These are phyloP conservation scores for Pseudogymnoascus destructans DNA, from an alignment of 2,329 filamentous ascomycete genomes.

Conservation along the genomic window DNA sequence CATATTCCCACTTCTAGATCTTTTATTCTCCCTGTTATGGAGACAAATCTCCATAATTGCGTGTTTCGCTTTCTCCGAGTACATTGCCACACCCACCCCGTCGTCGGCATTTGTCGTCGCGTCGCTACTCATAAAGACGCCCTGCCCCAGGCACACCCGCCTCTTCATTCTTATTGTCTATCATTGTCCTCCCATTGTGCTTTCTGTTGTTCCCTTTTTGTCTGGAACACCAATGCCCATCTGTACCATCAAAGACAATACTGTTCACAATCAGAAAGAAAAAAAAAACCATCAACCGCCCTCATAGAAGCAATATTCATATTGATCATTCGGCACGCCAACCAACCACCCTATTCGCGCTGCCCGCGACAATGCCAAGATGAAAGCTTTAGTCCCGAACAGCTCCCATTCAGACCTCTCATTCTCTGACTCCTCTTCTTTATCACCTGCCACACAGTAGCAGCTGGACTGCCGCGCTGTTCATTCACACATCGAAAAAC, in stretches of 20 bases:
- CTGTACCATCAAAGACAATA: not conserved
- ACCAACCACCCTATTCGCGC: not conserved
- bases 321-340: not conserved
- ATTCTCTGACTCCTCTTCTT: constrained; percentile 1
- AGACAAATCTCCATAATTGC: not conserved
- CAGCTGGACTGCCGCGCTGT: constrained; percentile 1
- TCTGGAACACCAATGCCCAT: not conserved
- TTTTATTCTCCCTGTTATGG: not conserved
- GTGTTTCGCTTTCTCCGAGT: not conserved
- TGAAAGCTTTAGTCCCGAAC: constrained; percentile 4
- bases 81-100: not conserved
- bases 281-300: not conserved
- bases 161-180: not conserved
- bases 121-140: not conserved
- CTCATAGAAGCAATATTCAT: not conserved
- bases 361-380: constrained; percentile 1
- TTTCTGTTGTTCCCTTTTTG: not conserved
- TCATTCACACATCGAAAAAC: constrained; percentile 3
- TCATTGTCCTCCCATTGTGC: constrained; percentile 2
- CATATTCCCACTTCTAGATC: too few relatives aligned
- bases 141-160: not conserved
- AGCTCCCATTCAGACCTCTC: constrained; percentile 2
- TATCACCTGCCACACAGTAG: constrained; percentile 5
- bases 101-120: not conserved
- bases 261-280: not conserved